These are phyloP conservation scores for Pythium dissotocum DNA, from an alignment of 352 stramenopile species.

Conservation along the genomic window DNA sequence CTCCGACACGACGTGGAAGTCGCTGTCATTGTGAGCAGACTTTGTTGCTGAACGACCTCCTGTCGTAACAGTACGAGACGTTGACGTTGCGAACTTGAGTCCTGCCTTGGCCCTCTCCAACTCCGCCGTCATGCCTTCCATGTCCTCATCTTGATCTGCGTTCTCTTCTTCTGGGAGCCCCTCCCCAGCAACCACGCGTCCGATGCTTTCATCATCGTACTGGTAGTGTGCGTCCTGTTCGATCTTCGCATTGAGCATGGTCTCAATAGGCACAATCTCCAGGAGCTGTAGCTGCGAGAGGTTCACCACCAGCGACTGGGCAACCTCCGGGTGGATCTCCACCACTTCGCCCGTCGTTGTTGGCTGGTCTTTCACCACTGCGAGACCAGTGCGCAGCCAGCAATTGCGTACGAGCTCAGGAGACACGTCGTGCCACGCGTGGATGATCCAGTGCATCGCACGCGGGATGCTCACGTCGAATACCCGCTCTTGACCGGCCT, in stretches of 20 bases:
- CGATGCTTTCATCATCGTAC: slow-evolving; percentile 27
- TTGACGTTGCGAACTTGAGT: neutral
- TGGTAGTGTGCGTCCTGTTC: slow-evolving; percentile 24
- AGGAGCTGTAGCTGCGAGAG: slow-evolving; percentile 28
- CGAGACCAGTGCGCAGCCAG: slow-evolving; percentile 11
- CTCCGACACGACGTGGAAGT: neutral
- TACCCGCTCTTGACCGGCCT: slow-evolving; percentile 8
- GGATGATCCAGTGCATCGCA: slow-evolving; percentile 22
- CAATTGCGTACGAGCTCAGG: slow-evolving; percentile 16
- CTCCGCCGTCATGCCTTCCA: neutral
- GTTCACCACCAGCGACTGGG: slow-evolving; percentile 27
- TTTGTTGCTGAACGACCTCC: neutral
- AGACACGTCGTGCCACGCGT: slow-evolving; percentile 24
- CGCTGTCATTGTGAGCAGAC: neutral
- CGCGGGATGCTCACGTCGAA: slow-evolving; percentile 24
- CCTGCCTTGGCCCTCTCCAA: neutral
- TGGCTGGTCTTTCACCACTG: too few relatives aligned
- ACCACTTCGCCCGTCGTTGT: neutral
- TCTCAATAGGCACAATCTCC: slow-evolving; percentile 22
- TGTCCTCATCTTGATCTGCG: neutral
- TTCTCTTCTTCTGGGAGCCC: slow-evolving; percentile 1
- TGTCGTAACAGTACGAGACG: neutral
- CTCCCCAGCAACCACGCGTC: slow-evolving; percentile 16
- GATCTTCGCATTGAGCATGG: slow-evolving; percentile 8
- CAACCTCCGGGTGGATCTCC: slow-evolving; percentile 17